These are phyloP conservation scores for Chaetoscypha palmicola DNA, from an alignment of 2,329 filamentous ascomycete species.

Conservation along the genomic window DNA sequence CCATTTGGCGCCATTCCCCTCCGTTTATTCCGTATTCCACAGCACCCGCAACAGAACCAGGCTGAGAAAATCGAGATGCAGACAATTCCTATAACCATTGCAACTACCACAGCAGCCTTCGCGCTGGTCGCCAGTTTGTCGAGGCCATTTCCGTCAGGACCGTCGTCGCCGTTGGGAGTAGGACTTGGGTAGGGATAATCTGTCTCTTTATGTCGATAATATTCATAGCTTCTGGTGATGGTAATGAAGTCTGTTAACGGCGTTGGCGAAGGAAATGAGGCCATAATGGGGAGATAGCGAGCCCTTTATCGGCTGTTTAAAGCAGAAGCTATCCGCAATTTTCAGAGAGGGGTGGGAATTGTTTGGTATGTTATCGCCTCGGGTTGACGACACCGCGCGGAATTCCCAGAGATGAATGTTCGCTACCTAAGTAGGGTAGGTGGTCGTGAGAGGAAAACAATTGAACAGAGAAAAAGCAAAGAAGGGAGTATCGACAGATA, in stretches of 20 bases:
- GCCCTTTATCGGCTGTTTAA: no score
- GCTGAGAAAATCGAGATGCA: slow-evolving; percentile 10
- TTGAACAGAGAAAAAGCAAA: no score
- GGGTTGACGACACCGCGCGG: no score
- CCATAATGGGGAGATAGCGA: not conserved
- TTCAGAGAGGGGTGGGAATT: no score
- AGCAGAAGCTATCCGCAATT: no score
- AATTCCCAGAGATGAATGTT: no score
- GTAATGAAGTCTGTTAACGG: not conserved
- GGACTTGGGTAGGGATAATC: not conserved
- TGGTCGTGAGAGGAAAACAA: no score
- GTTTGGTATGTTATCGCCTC: no score
- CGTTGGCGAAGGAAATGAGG: not conserved
- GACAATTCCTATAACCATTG: slow-evolving; percentile 10
- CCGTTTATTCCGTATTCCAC: slow-evolving; percentile 12
- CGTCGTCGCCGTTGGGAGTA: not conserved
- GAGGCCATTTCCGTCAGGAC: not conserved
- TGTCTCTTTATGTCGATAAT: not conserved
- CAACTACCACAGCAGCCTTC: slow-evolving; percentile 8
- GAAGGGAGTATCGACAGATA: no score
- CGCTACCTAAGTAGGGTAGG: no score
- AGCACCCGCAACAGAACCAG: slow-evolving; percentile 22
- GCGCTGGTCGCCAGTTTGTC: slow-evolving; percentile 3
- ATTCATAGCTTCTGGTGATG: not conserved
- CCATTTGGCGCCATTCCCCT: not conserved